Evolutionary conservation across 306 rosid genomes (phyloP), one percentile per base, ranked within the genome.

Genomic region (Canavalia ensiformis): DNA sequence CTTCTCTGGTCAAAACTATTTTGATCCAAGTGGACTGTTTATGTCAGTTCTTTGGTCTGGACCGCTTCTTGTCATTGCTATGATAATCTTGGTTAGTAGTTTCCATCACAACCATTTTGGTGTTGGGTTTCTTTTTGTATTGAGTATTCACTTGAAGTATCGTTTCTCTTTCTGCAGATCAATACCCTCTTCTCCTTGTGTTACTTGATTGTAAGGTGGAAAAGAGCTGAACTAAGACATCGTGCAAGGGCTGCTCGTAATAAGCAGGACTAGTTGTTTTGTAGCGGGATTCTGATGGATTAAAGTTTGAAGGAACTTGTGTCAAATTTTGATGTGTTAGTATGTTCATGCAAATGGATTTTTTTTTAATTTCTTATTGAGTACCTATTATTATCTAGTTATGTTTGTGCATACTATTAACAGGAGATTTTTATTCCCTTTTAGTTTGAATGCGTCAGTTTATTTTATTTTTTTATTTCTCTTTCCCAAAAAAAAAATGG

Each of bases 11-110:
- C 99, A 93, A 86, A 92, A 95, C 83, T 95, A 95, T 83, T 95
- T 95, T 79, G 99, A 95, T 87, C 83, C 87, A 7, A 88, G 83
- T 68, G 99, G 99, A 81, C 64, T 93, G 83, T 95, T 95, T 80
- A 81, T 93, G 62, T 93, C 99, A 8, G 81, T 84, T 34, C 84
- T 95, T 51, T 93, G 99, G 99, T 95, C 94, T 35, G 99, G 99
- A 54, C 99, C 99, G 56, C 97, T 95, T 74, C 98, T 95, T 18
- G 81, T 85, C 71, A 85, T 88, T 74, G 91, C 99, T 52, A 88
- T 95, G 84, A 85, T 95, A 86, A 93, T 95, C 75, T 84, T 95
- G 98, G 99, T 91, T 64, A 85, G 99, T 89, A 44, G 71, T 72
- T 34, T 35, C 45, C 55, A 34, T 72, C 25, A 4, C 46, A 45